A percentile compares a stretch with the other conserved stretches of the same genome.
phyloP scores from a whole-genome alignment of 2,329 filamentous ascomycete species.

The Colletotrichum sp. region DNA sequence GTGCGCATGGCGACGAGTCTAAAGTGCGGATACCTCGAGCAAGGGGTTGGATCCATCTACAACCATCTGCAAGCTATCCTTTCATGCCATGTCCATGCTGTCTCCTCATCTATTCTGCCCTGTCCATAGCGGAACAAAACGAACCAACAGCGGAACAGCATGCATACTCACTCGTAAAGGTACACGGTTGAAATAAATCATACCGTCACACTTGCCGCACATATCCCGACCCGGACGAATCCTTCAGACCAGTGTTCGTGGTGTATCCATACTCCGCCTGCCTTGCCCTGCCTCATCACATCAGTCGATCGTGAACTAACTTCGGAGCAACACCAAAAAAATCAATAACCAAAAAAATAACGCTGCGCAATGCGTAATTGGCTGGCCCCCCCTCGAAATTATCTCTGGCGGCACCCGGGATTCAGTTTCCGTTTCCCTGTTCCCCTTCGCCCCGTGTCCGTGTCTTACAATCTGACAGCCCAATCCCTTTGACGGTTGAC shows the following conservation, averaged over 20 bases:
- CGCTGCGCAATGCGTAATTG: neutral
- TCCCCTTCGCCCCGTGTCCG: neutral
- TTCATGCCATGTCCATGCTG: neutral
- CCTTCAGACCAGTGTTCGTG: neutral
- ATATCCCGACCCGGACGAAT: neutral
- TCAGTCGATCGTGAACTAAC: neutral
- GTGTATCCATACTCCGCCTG: neutral
- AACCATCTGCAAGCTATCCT: neutral
- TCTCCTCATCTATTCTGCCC: neutral
- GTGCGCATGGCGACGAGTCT: slow-evolving; percentile 4
- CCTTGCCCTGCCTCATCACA: neutral
- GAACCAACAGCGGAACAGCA: neutral
- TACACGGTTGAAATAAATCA: neutral
- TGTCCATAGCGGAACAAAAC: neutral
- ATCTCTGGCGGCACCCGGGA: neutral
- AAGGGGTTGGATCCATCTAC: neutral
- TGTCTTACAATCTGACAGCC: neutral
- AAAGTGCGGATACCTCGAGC: slow-evolving; percentile 14
- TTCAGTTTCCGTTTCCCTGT: neutral
- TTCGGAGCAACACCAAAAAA: neutral
- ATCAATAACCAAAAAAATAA: neutral
- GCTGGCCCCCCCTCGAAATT: neutral
- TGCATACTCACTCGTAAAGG: neutral
- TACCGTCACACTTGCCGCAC: neutral
- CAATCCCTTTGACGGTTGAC: neutral